Evolutionary conservation across 306 rosid genomes (phyloP).

Genomic region (Prunus salicina): DNA sequence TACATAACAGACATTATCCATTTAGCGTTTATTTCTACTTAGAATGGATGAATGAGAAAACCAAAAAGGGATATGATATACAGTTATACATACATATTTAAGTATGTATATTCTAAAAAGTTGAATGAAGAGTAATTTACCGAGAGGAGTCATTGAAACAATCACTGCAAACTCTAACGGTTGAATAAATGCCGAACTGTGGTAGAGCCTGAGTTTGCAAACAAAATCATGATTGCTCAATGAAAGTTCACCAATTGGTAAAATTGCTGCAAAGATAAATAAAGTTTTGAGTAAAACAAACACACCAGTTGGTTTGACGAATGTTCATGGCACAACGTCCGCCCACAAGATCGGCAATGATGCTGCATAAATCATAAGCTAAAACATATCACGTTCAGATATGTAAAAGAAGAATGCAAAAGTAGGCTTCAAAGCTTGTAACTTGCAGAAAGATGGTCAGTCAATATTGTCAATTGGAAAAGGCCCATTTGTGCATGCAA

Average conservation of each 20-base stretch:
- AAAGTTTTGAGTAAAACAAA: neutral
- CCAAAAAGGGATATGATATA: neutral
- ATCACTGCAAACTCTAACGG: slow-evolving; percentile 85
- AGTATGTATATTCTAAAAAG: neutral
- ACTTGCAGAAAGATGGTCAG: neutral
- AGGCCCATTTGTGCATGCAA: neutral
- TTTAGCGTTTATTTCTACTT: neutral
- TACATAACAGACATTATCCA: neutral
- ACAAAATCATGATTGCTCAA: slow-evolving; percentile 15
- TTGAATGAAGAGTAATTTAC: slow-evolving; percentile 39
- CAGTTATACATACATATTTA: neutral
- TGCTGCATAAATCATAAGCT: slow-evolving; percentile 52
- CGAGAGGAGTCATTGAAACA: slow-evolving; percentile 67
- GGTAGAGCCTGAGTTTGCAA: slow-evolving; percentile 66
- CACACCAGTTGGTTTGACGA: slow-evolving; percentile 78
- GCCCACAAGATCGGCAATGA: slow-evolving; percentile 94
- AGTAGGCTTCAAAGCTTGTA: neutral
- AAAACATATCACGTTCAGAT: neutral
- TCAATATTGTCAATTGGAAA: neutral
- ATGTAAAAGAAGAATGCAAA: neutral
- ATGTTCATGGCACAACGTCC: slow-evolving; percentile 89
- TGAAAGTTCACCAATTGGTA: slow-evolving; percentile 19
- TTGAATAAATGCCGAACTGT: slow-evolving; percentile 70
- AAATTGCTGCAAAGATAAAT: neutral
- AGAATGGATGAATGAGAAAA: neutral